Conservation (phyloP, 2,329 filamentous ascomycete species). For the Metarhizium guizhouense region DNA sequence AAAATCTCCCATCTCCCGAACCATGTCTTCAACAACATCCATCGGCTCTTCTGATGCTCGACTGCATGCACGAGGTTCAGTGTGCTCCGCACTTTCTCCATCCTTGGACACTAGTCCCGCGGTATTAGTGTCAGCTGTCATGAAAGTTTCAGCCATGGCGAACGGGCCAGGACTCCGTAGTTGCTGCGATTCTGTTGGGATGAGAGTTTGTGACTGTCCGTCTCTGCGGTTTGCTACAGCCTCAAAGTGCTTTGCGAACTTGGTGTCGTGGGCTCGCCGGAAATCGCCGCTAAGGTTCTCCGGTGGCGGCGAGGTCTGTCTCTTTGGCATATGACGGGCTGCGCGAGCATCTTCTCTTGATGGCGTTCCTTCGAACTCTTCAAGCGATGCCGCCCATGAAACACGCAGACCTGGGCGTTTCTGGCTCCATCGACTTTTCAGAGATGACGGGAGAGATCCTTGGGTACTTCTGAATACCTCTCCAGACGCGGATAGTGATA, state of each 20-base stretch:
- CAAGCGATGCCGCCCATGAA: slow-evolving; percentile 5
- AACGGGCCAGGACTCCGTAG: slow-evolving; percentile 14
- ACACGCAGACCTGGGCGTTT: not conserved
- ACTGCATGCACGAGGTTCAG: slow-evolving; percentile 4
- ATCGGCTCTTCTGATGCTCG: slow-evolving; percentile 20
- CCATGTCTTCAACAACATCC: slow-evolving; percentile 27
- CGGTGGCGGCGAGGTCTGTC: slow-evolving; percentile 36
- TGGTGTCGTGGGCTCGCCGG: slow-evolving; percentile 23
- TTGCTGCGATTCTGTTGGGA: slow-evolving; percentile 33
- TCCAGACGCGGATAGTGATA: not conserved
- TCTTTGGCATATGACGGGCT: slow-evolving; percentile 1
- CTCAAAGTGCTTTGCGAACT: slow-evolving; percentile 40
- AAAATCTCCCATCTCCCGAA: slow-evolving; percentile 27
- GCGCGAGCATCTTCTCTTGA: too few relatives aligned
- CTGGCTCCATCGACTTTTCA: slow-evolving; percentile 19
- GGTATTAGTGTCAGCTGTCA: slow-evolving; percentile 13
- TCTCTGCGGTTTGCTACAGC: slow-evolving; percentile 29
- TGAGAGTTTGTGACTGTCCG: slow-evolving; percentile 21
- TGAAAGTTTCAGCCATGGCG: slow-evolving; percentile 17
- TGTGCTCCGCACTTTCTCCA: not conserved
- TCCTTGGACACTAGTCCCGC: not conserved
- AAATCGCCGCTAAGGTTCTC: slow-evolving; percentile 23
- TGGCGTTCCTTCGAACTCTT: not conserved
- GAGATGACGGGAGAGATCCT: slow-evolving; percentile 19
- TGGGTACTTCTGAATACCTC: not conserved